Evolutionary conservation across 306 rosid genomes (phyloP), one percentile per base, ranked within the genome.

Genomic region (Lathyrus oleraceus): DNA sequence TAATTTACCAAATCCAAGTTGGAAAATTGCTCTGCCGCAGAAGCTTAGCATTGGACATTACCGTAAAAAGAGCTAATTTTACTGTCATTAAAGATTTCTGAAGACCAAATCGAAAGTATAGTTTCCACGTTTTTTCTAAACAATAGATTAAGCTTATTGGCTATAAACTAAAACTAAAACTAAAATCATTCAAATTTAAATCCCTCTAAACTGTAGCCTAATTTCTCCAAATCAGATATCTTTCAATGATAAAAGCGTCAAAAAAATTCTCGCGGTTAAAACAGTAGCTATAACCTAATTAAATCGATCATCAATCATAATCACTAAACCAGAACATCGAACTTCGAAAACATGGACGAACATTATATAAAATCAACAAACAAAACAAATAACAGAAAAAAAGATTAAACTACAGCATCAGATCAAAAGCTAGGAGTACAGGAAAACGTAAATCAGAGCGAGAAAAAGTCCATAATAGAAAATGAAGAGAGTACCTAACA

Each of bases 401-500:
- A 23, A 23, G 2, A 23, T 23, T 23, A 23, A 23, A 23, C 28
- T 25, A 25, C 28, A 3, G 28, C 3, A 25, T 25, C 28, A 25
- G 4, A 2, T 3, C 28, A 25, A 25, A 25, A 25, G 1, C 28
- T 32, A 35, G 2, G 39, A 7, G 39, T 35, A 35, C 9, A 35
- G 0, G 7, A 35, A 35, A 35, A 6, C 39, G 48, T 2, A 61
- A 7, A 61, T 11, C 6, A 3, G 21, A 20, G 21, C 5, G 17
- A 20, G n/a, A 48, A n/a, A 15, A 8, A 2, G n/a, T n/a, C n/a
- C n/a, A n/a, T n/a, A n/a, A n/a, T n/a, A n/a, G n/a, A n/a, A n/a
- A 6, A 7, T 61, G 62, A n/a, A 15, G 69, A 28, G 39, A 58
- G n/a, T 7, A 89, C 98, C 96, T 88, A 60, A 93, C 83, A 19